Conservation (phyloP, 306 rosid species). For the Acacia acuminata region DNA sequence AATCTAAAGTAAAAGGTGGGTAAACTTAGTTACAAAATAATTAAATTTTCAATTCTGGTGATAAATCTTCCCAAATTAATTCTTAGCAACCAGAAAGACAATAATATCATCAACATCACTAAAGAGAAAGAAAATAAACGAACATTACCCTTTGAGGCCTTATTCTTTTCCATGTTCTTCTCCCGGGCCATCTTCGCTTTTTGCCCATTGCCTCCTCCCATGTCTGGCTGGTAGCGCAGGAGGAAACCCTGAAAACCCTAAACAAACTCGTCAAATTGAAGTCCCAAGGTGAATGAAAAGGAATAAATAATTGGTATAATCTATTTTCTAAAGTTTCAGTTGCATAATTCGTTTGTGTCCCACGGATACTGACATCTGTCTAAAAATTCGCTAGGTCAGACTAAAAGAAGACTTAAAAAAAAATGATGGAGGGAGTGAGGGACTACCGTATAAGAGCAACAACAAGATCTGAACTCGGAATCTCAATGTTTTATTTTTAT, state of each 20-base stretch:
- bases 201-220: slow-evolving; percentile 88
- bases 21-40: neutral
- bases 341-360: neutral
- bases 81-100: neutral
- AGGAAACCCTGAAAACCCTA: slow-evolving; percentile 54
- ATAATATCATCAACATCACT: neutral
- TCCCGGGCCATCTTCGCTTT: slow-evolving; percentile 83
- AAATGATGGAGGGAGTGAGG: too few species aligned
- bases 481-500: too few species aligned
- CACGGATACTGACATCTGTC: neutral
- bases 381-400: too few species aligned
- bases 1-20: neutral
- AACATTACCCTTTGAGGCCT: slow-evolving; percentile 54
- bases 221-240: slow-evolving; percentile 31
- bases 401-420: too few species aligned
- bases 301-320: neutral
- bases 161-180: slow-evolving; percentile 68
- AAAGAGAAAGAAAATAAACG: neutral
- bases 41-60: neutral
- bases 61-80: neutral
- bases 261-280: slow-evolving; percentile 28
- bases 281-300: neutral
- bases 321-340: neutral
- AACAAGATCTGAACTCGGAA: too few species aligned
- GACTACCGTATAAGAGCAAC: too few species aligned